A percentile compares a stretch with the other conserved stretches of the same genome.
Evolutionary conservation across 768 basidiomycete genomes (phyloP).

Genomic region (Lactarius akahatsu): DNA sequence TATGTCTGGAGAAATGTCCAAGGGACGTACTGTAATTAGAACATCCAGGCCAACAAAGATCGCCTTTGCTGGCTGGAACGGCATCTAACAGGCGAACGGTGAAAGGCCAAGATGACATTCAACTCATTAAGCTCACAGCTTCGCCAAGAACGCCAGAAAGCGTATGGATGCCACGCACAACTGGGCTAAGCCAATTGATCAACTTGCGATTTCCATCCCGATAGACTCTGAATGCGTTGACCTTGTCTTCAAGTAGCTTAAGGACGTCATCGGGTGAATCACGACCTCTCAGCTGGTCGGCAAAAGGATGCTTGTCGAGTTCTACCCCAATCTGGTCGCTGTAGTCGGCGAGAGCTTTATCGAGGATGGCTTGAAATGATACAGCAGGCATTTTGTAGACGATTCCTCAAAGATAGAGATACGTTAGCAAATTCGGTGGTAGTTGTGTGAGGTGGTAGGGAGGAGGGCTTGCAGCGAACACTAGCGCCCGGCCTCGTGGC

Average conservation of each 20-base stretch:
- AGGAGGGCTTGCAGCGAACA: background rate
- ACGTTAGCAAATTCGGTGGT: background rate
- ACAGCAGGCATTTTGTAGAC: background rate
- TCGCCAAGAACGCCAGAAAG: conserved; percentile 1
- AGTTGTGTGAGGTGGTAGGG: background rate
- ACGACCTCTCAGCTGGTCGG: background rate
- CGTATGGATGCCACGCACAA: background rate
- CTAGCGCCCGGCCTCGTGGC: background rate
- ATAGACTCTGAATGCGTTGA: background rate
- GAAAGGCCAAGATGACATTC: background rate
- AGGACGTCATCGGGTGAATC: background rate
- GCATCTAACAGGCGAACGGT: background rate
- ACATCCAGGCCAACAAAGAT: conserved; percentile 5
- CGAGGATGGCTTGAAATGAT: background rate
- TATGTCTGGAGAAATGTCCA: too few relatives aligned
- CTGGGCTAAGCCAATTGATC: background rate
- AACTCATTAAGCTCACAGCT: background rate
- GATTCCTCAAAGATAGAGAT: background rate
- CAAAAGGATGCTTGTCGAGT: conserved; percentile 4
- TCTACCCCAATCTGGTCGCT: background rate
- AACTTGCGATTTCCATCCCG: background rate
- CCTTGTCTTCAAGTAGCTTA: background rate
- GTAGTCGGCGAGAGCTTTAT: conserved; percentile 4
- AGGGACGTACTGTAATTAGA: background rate
- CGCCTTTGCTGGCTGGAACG: background rate